A percentile compares a stretch with the other conserved stretches of the same genome.
Evolutionary conservation across 192 early-diverging fungal species (phyloP).

Genomic region (Entophlyctis helioformis): DNA sequence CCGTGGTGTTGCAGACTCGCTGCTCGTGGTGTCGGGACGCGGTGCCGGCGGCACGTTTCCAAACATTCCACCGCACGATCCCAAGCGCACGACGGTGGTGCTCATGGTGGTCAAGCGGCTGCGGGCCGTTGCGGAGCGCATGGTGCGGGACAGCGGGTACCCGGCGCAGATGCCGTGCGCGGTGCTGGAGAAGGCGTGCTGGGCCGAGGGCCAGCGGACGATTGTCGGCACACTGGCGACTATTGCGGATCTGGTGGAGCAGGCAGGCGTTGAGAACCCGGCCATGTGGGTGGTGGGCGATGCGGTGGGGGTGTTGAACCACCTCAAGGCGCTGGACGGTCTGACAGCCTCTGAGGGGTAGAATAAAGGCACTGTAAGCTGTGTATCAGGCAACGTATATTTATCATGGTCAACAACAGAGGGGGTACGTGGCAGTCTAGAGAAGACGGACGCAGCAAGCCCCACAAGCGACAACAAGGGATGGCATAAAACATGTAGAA

Average conservation of each 20-base stretch:
- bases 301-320: constrained; percentile 27
- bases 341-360: too few species aligned
- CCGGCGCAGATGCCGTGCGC: constrained; percentile 57
- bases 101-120: constrained; percentile 78
- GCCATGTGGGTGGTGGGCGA: constrained; percentile 71
- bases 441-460: too few species aligned
- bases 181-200: constrained; percentile 62
- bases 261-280: constrained; percentile 48
- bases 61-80: constrained; percentile 50
- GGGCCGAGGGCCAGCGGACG: constrained; percentile 60
- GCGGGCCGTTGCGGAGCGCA: constrained; percentile 42
- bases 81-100: constrained; percentile 63
- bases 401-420: too few species aligned
- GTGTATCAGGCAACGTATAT: too few species aligned
- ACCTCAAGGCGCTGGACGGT: too few species aligned
- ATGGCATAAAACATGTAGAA: too few species aligned
- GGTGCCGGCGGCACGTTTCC: constrained; percentile 68
- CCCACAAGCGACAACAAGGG: too few species aligned
- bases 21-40: constrained; percentile 72
- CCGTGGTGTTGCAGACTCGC: constrained; percentile 74
- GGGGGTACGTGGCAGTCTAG: too few species aligned
- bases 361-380: too few species aligned
- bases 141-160: constrained; percentile 43
- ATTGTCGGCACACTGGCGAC: constrained; percentile 51
- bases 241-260: constrained; percentile 51